Evolutionary conservation across 139 green algal genomes (phyloP), one percentile per base, ranked within the genome.

Genomic region (Chlorella vulgaris): DNA sequence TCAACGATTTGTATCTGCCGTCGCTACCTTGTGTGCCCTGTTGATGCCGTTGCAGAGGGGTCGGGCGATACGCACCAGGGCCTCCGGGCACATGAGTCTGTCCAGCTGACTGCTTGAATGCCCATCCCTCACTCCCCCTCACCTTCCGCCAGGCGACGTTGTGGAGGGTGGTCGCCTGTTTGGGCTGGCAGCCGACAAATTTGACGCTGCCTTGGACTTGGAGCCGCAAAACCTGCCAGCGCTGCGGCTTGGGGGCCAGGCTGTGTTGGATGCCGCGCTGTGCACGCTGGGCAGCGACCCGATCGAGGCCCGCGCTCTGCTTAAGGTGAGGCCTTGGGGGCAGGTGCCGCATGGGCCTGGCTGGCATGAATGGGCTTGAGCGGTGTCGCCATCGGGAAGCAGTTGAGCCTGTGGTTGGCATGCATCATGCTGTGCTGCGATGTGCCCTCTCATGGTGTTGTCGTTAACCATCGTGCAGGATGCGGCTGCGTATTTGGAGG

Each of bases 181-280:
- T 29, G 38, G n/a, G 10, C 67, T 69, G 36, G 84, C 84, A 22
- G 80, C 84, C 7, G 84, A 88, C 66, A 88, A 88, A 40, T 88
- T 88, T 75, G 60, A 82, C 28, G 79, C 84, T 19, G 84, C 79
- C 6, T 55, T 85, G 39, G 78, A 88, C 69, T 24, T 85, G 35
- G 68, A 83, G 33, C 68, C 53, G 18, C 76, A 82, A 62, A 75
- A 38, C 15, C 33, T 31, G 35, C 47, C 68, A 50, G 77, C 77
- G 35, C 50, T 77, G 35, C 47, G 77, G 35, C 65, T 83, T 65
- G 77, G 31, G 42, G 76, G 65, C 29, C 65, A 74, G 65, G 67
- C 77, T 22, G 28, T 83, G 65, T 65, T 83, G 65, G 77, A 83
- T 35, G 66, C 42, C 15, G 77, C 31, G 50, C 33, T 76, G 43